Base-by-base conservation (phyloP, 768 basidiomycete species). In the Leucogyrophana mollusca region DNA sequence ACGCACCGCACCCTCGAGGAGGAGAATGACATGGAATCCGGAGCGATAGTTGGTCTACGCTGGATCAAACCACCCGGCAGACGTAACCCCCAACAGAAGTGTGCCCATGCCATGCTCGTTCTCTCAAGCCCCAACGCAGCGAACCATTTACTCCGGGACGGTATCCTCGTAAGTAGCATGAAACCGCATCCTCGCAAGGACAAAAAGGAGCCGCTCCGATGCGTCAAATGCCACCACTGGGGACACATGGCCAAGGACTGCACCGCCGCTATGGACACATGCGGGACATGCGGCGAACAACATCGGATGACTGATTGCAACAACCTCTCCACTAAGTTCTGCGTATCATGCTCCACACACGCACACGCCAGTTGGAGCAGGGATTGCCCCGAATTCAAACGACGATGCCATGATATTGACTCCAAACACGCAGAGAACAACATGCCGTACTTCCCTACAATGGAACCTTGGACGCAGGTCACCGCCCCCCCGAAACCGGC, bases 21-120 rank as follows among this genome's bases (percentile, higher is more conserved):
- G 0, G 48, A 48, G n/a, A 62, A 52, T 21, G 37, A 34, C 17
- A 30, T 62, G 0, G 21, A 20, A 5, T 1, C 21, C 0, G 44
- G 47, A 0, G 20, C 34, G 4, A 51, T 68, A 2, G 22, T 24
- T 0, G n/a, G 18, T 4, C 58, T 57, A 2, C 42, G 50, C 7
- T 71, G 51, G 55, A 58, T 69, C 14, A 68, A 68, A 34, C 52
- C 60, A 0, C n/a, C 45, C 0, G 49, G 55, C 10, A 18, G 42
- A 2, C 48, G 62, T 1, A 7, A 11, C 0, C 20, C 18, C 7
- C 39, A 34, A 0, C 70, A 68, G 42, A 41, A 38, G 4, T 44
- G 47, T 0, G 63, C 63, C 0, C 59, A 64, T 36, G 38, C 58
- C 0, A 50, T 67, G 5, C 23, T 69, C 3, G 46, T 46, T 0